Conservation (phyloP, 768 basidiomycete genomes). For the Agaricus bisporus region DNA sequence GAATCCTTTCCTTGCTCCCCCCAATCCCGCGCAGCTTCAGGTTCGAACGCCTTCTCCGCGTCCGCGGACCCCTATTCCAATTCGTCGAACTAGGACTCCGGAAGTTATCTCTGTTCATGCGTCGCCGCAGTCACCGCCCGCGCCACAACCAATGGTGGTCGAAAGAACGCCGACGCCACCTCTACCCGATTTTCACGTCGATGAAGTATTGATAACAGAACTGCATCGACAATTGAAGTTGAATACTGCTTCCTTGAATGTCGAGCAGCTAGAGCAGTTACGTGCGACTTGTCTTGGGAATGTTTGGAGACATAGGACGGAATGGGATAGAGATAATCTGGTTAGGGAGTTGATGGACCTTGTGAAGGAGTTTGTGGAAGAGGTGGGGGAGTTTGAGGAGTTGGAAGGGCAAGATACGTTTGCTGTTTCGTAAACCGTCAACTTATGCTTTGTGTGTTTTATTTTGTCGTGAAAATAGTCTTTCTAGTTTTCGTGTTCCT, state of each 20-base stretch:
- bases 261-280: slow-evolving; percentile 93
- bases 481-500: background rate
- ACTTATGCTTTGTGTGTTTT: background rate
- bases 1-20: slow-evolving; percentile 8
- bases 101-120: slow-evolving; percentile 12
- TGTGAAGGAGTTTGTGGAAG: slow-evolving; percentile 62
- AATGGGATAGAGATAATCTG: slow-evolving; percentile 77
- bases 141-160: slow-evolving; percentile 39
- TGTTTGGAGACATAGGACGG: slow-evolving; percentile 76
- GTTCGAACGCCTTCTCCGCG: slow-evolving; percentile 8
- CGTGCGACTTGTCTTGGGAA: slow-evolving; percentile 74
- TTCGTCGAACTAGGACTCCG: slow-evolving; percentile 8
- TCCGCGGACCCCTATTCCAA: slow-evolving; percentile 14
- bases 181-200: slow-evolving; percentile 71
- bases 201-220: slow-evolving; percentile 39
- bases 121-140: slow-evolving; percentile 13
- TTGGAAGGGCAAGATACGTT: too few relatives aligned
- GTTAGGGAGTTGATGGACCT: slow-evolving; percentile 50
- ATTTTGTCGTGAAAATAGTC: background rate
- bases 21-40: background rate
- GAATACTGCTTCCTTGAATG: slow-evolving; percentile 52
- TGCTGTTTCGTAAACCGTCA: too few relatives aligned
- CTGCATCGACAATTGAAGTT: slow-evolving; percentile 46
- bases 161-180: slow-evolving; percentile 68
- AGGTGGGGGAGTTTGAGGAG: slow-evolving; percentile 35